Evolutionary conservation across 2,329 filamentous ascomycete species (phyloP).

Genomic region (Metarhizium robertsii): DNA sequence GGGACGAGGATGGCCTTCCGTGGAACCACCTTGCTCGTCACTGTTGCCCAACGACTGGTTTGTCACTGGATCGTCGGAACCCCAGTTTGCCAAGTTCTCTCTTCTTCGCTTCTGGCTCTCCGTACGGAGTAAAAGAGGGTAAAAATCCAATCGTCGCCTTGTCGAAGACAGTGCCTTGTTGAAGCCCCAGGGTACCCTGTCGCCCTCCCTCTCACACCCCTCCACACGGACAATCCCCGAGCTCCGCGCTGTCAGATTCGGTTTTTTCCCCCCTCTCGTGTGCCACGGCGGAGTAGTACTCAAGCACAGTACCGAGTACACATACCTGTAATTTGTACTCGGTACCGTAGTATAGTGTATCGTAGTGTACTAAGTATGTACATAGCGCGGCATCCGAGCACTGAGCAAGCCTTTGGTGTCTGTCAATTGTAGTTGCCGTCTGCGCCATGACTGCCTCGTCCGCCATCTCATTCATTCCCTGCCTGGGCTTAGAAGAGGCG

Average conservation of each 20-base stretch:
- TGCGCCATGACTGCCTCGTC: background rate
- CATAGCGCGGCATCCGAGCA: too few relatives aligned
- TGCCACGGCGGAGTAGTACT: too few relatives aligned
- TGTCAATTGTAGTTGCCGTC: background rate
- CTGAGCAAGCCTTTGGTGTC: background rate
- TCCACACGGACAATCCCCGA: background rate
- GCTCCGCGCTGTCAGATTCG: background rate
- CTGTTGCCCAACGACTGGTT: background rate
- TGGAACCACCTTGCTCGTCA: background rate
- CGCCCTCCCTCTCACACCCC: background rate
- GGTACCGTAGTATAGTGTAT: too few relatives aligned
- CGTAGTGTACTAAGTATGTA: too few relatives aligned
- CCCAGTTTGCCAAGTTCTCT: background rate
- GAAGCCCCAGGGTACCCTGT: too few relatives aligned
- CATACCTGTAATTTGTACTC: too few relatives aligned
- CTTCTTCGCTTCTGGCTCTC: background rate
- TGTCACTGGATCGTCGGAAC: background rate
- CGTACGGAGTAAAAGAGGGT: too few relatives aligned
- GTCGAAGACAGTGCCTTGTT: too few relatives aligned
- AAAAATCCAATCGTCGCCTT: too few relatives aligned
- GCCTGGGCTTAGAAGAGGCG: too few relatives aligned
- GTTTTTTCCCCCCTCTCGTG: background rate
- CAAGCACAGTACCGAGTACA: background rate
- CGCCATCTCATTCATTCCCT: too few relatives aligned
- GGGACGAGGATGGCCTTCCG: background rate